phyloP scores from a whole-genome alignment of 257 asterid species.

The Solanum pinnatisectum region DNA sequence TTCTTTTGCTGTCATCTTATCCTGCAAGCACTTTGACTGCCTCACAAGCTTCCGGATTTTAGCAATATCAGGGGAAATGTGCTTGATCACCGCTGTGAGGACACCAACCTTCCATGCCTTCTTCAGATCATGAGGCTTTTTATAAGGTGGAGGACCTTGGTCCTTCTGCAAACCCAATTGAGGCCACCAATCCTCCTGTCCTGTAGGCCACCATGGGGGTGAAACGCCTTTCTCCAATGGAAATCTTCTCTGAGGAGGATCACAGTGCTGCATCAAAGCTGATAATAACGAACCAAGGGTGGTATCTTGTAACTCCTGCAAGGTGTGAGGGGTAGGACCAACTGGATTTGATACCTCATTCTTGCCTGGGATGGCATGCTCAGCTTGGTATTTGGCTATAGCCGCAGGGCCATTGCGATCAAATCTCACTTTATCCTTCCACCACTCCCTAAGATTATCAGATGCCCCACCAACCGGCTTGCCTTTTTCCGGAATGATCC shows the following conservation, averaged over 20 bases:
- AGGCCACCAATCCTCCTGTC: conserved; percentile 11
- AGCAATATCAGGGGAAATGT: conserved; percentile 5
- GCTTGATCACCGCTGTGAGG: conserved; percentile 4
- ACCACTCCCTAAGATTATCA: conserved; percentile 14
- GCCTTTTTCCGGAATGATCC: conserved; percentile 11
- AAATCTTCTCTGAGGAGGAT: conserved; percentile 13
- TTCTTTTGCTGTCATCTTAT: conserved; percentile 16
- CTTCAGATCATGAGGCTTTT: conserved; percentile 13
- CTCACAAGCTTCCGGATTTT: conserved; percentile 9
- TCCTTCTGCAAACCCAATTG: conserved; percentile 3
- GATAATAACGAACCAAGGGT: conserved; percentile 9
- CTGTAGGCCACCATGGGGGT: conserved; percentile 14
- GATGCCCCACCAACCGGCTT: conserved; percentile 11
- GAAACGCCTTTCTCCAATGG: conserved; percentile 7
- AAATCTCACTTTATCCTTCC: conserved; percentile 12
- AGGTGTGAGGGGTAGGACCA: not conserved
- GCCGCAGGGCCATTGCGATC: conserved; percentile 9
- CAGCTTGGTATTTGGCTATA: not conserved
- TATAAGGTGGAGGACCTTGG: conserved; percentile 9
- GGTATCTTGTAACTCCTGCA: conserved; percentile 13
- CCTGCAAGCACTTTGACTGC: conserved; percentile 14
- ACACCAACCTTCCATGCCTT: conserved; percentile 14
- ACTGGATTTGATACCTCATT: not conserved
- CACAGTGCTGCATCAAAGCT: conserved; percentile 11
- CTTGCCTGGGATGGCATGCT: not conserved